Evolutionary conservation across 805 yeast species (phyloP).

Genomic region (Wickerhamomyces bovis): DNA sequence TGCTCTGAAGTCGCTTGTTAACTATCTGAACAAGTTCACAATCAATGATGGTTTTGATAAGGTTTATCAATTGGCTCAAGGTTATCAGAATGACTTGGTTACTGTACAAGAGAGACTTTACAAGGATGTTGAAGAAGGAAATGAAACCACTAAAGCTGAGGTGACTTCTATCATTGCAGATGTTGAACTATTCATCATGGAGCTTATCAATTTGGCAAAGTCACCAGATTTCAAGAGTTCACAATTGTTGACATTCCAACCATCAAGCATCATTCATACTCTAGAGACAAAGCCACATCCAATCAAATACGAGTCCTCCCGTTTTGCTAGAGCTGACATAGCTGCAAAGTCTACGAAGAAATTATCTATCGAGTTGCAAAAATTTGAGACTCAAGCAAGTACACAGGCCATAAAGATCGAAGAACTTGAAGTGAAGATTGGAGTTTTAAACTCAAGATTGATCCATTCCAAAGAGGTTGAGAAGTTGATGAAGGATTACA

Average conservation of each 20-base stretch:
- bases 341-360: neutral
- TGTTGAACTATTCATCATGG: neutral
- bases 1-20: neutral
- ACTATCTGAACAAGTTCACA: neutral
- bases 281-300: neutral
- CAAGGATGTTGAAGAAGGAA: neutral
- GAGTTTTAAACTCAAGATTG: conserved; percentile 40
- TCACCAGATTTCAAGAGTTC: conserved; percentile 1
- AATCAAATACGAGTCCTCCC: neutral
- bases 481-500: conserved; percentile 18
- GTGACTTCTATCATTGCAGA: neutral
- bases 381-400: neutral
- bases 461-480: conserved; percentile 28
- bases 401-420: conserved; percentile 22
- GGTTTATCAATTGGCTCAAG: conserved; percentile 3
- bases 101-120: neutral
- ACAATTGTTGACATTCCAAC: neutral
- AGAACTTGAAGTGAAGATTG: conserved; percentile 40
- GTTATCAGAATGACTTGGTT: neutral
- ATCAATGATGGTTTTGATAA: neutral
- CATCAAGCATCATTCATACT: neutral
- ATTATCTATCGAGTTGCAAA: neutral
- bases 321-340: neutral
- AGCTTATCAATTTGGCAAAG: neutral
- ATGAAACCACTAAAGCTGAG: conserved; percentile 2